These are phyloP conservation scores for Macrophomina phaseolina DNA, from an alignment of 2,329 filamentous ascomycete species.

Conservation along the genomic window DNA sequence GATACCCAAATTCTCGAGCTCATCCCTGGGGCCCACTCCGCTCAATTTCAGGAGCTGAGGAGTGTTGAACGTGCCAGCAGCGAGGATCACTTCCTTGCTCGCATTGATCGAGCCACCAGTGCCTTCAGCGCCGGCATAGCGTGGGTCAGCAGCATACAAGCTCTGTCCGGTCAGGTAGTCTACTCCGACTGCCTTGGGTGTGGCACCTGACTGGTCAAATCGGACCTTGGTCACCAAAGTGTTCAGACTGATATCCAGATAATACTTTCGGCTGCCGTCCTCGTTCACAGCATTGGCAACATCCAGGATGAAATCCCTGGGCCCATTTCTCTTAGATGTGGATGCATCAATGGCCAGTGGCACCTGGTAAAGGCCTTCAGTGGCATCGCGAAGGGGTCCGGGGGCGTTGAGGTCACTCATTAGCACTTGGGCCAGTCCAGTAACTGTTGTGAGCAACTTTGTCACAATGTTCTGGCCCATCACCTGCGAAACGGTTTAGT, in stretches of 20 bases:
- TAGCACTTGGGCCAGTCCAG: conserved; percentile 52
- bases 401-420: conserved; percentile 56
- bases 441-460: conserved; percentile 41
- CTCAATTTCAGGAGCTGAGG: conserved; percentile 69
- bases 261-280: conserved; percentile 49
- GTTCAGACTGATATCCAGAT: conserved; percentile 64
- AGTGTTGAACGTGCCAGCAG: conserved; percentile 64
- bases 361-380: conserved; percentile 58
- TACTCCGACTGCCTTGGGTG: conserved; percentile 51
- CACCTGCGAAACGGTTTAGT: not conserved
- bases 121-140: conserved; percentile 36
- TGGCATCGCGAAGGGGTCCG: conserved; percentile 44
- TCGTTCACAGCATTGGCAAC: conserved; percentile 50
- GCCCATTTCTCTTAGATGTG: conserved; percentile 55
- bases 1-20: conserved; percentile 62
- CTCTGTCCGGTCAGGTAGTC: conserved; percentile 49
- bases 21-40: conserved; percentile 63
- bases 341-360: conserved; percentile 56
- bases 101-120: conserved; percentile 49
- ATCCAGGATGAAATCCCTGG: conserved; percentile 62
- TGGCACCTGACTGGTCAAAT: conserved; percentile 63
- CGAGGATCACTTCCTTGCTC: conserved; percentile 53
- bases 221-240: conserved; percentile 69
- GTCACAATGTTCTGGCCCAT: conserved; percentile 48
- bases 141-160: conserved; percentile 48